Base-by-base conservation (phyloP, 139 green algal genomes). In the Coccomyxa sp. region DNA sequence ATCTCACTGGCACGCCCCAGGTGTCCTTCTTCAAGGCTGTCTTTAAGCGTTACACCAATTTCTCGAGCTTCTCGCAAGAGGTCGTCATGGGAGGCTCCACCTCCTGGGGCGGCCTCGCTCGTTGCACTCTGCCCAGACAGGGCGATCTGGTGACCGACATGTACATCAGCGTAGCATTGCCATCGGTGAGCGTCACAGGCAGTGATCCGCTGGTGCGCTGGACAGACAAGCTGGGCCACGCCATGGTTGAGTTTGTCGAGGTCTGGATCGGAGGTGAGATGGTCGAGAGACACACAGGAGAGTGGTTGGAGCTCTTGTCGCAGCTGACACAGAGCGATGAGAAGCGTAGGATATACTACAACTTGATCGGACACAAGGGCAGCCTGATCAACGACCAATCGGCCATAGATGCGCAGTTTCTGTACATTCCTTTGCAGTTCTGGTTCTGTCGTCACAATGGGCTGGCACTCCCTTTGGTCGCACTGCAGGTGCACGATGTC, bases 321-420 rank as follows among this genome's bases (percentile, higher is more conserved):
- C 44, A 58, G 44, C 44, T 58, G 44, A 58, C 44, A 14, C 44
- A 58, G 44, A 58, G 44, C 44, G 44, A 58, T 58, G 44, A 58
- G 44, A 58, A 58, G 44, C 44, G 44, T 58, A 58, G 44, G 44
- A 58, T 58, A 58, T 58, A 58, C 44, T 58, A 58, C 44, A 58
- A 58, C 14, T 58, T 58, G 44, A 58, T 58, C 44, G 44, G 44
- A 58, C 44, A 58, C 44, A 58, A 58, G 44, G 44, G 44, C 10
- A 58, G 44, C 44, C 44, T 58, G 44, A 58, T 58, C 44, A 58
- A 58, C 44, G 44, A 58, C 44, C 44, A 58, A 14, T 58, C 44
- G 44, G 44, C 44, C 44, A 58, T 58, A 58, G 44, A 58, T 58
- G 44, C 44, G 44, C 44, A 58, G 44, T 58, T 58, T 58, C 44